Evolutionary conservation across 169 alveolate genomes (phyloP).

Genomic region (Plasmodium gonderi): DNA sequence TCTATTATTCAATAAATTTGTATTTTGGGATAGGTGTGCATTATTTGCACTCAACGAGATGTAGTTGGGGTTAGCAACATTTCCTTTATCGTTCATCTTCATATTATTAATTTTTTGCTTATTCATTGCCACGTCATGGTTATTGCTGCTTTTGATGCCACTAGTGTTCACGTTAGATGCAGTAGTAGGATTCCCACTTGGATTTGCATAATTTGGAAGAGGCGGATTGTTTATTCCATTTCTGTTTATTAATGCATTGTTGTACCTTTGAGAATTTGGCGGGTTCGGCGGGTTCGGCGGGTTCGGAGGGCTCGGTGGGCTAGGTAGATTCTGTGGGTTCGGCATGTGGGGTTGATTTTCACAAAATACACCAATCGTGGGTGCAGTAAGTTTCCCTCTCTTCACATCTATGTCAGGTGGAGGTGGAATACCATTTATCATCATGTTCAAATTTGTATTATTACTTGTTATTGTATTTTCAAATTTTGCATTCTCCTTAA

Average conservation of each 20-base stretch:
- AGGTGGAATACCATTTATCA: slow-evolving; percentile 30
- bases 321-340: not conserved
- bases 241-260: slow-evolving; percentile 6
- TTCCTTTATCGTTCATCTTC: not conserved
- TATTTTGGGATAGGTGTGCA: not conserved
- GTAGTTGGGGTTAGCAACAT: slow-evolving; percentile 2
- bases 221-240: not conserved
- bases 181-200: too few relatives aligned
- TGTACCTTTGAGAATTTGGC: not conserved
- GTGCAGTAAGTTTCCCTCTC: not conserved
- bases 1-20: not conserved
- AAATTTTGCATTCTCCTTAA: slow-evolving; percentile 10
- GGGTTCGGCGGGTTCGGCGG: not conserved
- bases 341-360: not conserved
- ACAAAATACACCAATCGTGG: not conserved
- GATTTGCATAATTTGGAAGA: not conserved
- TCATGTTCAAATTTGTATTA: not conserved
- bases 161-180: not conserved
- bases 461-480: slow-evolving; percentile 5
- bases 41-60: slow-evolving; percentile 20
- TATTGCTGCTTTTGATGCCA: not conserved
- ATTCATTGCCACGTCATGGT: not conserved
- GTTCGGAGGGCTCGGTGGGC: not conserved
- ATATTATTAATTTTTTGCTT: slow-evolving; percentile 2
- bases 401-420: slow-evolving; percentile 42